phyloP scores from a whole-genome alignment of 1,284 basidiomycete species.

The Microbotryum intermedium region DNA sequence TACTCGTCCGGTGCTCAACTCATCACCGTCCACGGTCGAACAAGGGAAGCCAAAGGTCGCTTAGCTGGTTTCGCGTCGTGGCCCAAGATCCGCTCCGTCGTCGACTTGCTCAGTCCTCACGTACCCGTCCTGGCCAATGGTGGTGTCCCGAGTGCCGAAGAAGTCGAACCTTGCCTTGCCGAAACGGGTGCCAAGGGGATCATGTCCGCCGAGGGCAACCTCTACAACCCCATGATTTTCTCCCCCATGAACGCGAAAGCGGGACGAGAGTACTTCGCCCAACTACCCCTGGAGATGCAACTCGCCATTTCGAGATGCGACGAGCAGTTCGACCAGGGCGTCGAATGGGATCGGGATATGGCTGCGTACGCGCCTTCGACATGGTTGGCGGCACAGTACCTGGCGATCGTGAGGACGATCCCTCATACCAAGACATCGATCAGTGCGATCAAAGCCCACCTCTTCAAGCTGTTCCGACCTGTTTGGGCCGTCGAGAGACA shows the following conservation, averaged over 20 bases:
- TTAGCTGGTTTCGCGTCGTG: constrained; percentile 65
- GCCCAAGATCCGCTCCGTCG: constrained; percentile 72
- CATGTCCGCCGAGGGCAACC: constrained; percentile 91
- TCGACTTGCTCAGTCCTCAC: constrained; percentile 53
- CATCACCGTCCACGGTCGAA: constrained; percentile 83
- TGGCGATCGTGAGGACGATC: constrained; percentile 59
- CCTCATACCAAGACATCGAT: constrained; percentile 64
- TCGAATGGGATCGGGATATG: constrained; percentile 7
- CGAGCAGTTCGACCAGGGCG: constrained; percentile 11
- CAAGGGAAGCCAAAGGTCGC: constrained; percentile 84
- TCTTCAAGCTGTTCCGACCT: constrained; percentile 85
- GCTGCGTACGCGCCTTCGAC: constrained; percentile 29
- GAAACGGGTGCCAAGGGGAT: constrained; percentile 81
- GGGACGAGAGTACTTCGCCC: constrained; percentile 19
- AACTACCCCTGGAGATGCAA: constrained; percentile 30
- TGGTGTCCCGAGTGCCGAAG: constrained; percentile 79
- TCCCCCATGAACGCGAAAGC: constrained; percentile 26
- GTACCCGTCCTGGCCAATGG: constrained; percentile 96
- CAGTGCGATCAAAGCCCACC: constrained; percentile 78
- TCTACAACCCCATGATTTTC: constrained; percentile 89
- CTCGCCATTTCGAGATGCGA: constrained; percentile 25
- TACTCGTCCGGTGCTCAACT: constrained; percentile 93
- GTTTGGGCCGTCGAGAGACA: constrained; percentile 53
- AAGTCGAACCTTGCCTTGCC: constrained; percentile 66
- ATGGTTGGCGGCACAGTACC: constrained; percentile 69